Base-by-base conservation (phyloP, 108 stramenopile genomes). In the Cyclotella atomus region DNA sequence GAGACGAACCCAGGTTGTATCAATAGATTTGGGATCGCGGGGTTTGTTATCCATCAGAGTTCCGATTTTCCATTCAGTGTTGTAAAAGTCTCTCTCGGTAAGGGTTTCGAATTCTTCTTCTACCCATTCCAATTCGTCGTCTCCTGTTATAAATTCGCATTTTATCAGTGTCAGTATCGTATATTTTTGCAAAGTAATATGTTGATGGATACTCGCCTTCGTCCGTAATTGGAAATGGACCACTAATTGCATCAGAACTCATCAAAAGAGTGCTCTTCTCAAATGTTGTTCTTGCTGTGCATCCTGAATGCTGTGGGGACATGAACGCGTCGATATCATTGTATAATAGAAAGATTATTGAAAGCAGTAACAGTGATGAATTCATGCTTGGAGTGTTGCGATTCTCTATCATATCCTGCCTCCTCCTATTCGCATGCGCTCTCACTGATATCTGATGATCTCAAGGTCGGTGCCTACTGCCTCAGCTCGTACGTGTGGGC, bases 61-160 rank as follows among this genome's bases (percentile, higher is more conserved):
- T 17, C 94, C 90, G 19, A 95, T 78, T 67, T 90, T 69, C 94
- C 94, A 95, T 71, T 93, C 91, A 24, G 85, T 84, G 44, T 78
- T 73, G 73, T 79, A 73, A 72, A 95, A 91, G 47, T 95, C 94
- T 30, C 71, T 19, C 83, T 95, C 93, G 55, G 85, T 84, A 17
- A 95, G 69, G 24, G 75, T 57, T 50, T 91, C 90, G 57, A 88
- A 90, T 68, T 82, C 81, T 62, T 82, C 81, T 64, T 95, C 89
- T 34, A 90, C 84, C 75, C 87, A 91, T 87, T 92, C 93, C 60
- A 70, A 83, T 68, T 92, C 91, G 8, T 88, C 89, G 20, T 86
- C 88, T 33, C 61, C 25, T 62, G 23, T 65, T 65, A 14, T 1
- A 47, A 36, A 29, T 30, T 49, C 21, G 3, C 23, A 61, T 19